Evolutionary conservation across 441 rosid genomes (phyloP), one percentile per base, ranked within the genome.

Genomic region (Erodium texanum): DNA sequence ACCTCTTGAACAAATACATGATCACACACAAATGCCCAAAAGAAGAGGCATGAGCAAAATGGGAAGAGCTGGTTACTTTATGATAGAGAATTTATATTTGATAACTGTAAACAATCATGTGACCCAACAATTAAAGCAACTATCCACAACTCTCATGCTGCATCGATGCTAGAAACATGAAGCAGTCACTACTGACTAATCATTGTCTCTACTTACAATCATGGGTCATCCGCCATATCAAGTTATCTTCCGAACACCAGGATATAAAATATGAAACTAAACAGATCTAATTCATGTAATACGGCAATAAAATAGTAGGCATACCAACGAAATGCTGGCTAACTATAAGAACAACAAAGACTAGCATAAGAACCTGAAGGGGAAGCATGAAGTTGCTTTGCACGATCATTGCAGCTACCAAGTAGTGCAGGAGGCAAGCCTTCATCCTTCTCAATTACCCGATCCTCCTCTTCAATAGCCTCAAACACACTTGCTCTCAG

Each of bases 381-480:
- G 66, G 90, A 85, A 71, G 96, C 93, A 78, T 94, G 99, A 74
- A 94, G 94, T 73, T 82, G 85, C 73, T 84, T 94, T 2, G 99
- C 97, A 52, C 87, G 86, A 24, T 92, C 97, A 68, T 89, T 94
- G 78, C 96, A 94, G 83, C 94, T 94, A 54, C 97, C 98, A 82
- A 94, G 80, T 73, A 94, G 75, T 56, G 99, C 97, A 73, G 91
- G 94, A 72, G 97, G 94, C 32, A 89, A 75, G 5, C 89, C 90
- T 77, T 88, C 93, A 0, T 89, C 89, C 54, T 77, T 85, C 18
- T 94, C 94, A 70, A 88, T 73, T 29, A 88, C 94, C 41, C 69
- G 80, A 77, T 92, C 99, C 73, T 92, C 99, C 80, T 91, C 96
- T 81, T 94, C 99, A 12, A 94, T 94, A 71, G 99, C 99, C 81